Evolutionary conservation across 345 rosid species (phyloP).

Genomic region (Lepidium africanum): DNA sequence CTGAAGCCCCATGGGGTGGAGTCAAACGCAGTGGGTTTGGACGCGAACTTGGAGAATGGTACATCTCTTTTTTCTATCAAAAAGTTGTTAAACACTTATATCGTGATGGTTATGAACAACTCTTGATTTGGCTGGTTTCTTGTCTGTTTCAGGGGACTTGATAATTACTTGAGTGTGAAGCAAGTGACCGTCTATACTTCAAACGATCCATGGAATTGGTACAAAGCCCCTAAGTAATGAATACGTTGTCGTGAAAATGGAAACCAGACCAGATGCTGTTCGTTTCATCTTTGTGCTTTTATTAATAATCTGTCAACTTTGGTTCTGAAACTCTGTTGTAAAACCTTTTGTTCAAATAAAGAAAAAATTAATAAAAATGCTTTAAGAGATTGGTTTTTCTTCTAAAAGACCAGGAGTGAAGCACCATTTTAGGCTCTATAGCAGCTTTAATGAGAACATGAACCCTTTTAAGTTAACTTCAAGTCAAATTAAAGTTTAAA

Average conservation of each 20-base stretch:
- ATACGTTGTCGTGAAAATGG: not conserved
- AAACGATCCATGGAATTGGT: slow-evolving; percentile 92
- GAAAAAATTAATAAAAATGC: slow-evolving; percentile 4
- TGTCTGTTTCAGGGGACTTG: slow-evolving; percentile 68
- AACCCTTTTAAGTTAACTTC: slow-evolving; percentile 23
- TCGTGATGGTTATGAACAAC: slow-evolving; percentile 7
- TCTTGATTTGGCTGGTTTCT: not conserved
- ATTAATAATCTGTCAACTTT: not conserved
- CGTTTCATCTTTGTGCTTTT: not conserved
- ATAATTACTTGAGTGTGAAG: slow-evolving; percentile 82
- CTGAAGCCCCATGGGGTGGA: slow-evolving; percentile 99
- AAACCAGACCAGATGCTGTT: not conserved
- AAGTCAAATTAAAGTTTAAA: slow-evolving; percentile 24
- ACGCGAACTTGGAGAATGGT: slow-evolving; percentile 95
- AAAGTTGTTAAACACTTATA: not conserved
- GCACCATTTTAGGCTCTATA: not conserved
- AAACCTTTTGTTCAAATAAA: not conserved
- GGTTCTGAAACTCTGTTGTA: slow-evolving; percentile 1
- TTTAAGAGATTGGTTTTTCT: slow-evolving; percentile 4
- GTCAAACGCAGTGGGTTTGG: slow-evolving; percentile 92
- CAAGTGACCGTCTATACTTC: slow-evolving; percentile 80
- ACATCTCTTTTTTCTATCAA: slow-evolving; percentile 8
- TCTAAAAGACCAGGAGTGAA: not conserved
- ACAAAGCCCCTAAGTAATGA: slow-evolving; percentile 46
- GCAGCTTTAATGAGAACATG: slow-evolving; percentile 1